Base-by-base conservation (phyloP, 1,139 yeast genomes). In the Yamadazyma atlantica region DNA sequence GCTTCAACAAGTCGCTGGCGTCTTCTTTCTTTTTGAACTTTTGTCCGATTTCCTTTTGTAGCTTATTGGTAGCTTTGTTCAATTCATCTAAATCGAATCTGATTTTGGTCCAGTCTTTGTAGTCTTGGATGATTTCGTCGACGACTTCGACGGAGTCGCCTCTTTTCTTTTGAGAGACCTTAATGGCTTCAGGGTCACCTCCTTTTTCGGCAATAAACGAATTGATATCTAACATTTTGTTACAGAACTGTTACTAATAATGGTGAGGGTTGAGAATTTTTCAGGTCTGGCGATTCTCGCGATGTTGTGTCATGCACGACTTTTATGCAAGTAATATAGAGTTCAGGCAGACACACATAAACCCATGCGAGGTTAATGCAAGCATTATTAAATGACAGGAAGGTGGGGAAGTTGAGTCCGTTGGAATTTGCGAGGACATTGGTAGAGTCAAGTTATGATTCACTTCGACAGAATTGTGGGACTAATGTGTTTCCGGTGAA, bases 1-100 rank as follows among this genome's bases (percentile, higher is more conserved):
- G 73, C 53, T 81, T 81, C 53, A 92, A 69, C 42, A 92, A 75
- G 49, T 84, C 96, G 38, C 78, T 62, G 26, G 98, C 95, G 60
- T 92, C 97, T 67, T 89, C 97, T 72, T 92, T 92, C 56, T 85
- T 86, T 75, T 92, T 92, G 76, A 79, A 90, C 66, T 86, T 89
- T 57, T 78, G 72, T 37, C 97, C 98, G 58, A 92, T 89, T 51
- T 82, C 94, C 73, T 90, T 92, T 66, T 92, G 98, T 44, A 87
- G 69, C 55, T 82, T 80, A 73, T 92, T 92, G 61, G 83, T 80
- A 49, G 80, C 74, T 72, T 89, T 90, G 80, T 92, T 94, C 50
- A 82, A 59, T 58, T 82, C 95, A 62, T 92, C 99, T 50, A 92
- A 78, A 44, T 88, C 92, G 59, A 89, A 92, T 71, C 97, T 86